Base-by-base conservation (phyloP, 495 filamentous ascomycete genomes). In the Hypoxylon rickii region DNA sequence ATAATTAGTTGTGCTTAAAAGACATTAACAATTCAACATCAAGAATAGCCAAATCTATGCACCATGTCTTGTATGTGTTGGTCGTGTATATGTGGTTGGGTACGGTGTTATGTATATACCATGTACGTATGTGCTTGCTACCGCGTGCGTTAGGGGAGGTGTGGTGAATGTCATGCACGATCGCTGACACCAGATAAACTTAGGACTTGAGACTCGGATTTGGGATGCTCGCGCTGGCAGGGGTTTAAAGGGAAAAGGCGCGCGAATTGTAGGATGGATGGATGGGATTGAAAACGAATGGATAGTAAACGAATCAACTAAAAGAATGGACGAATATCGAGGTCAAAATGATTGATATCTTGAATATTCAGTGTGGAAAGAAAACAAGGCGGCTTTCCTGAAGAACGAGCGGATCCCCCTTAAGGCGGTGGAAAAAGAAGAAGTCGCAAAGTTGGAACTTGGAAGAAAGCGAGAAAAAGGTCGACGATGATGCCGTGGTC, bases 321-420 rank as follows among this genome's bases (percentile, higher is more conserved):
- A 63, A 57, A 44, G 59, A 63, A 16, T 26, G 59, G 53, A 63
- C 48, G 53, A 57, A 57, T 54, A 53, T 58, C 59, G 50, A 63
- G 53, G 44, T 39, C 33, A 16, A 2, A 34, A 44, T 5, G 10
- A 7, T 53, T 53, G 48, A 57, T 53, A 62, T 56, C 11, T 43
- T 40, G 24, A 12, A 24, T 29, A 29, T 29, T 29, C 24, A 4
- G 24, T n/a, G n/a, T n/a, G n/a, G n/a, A 36, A 46, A 45, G 13
- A 42, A 40, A 34, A 42, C 47, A 52, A 50, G 40, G 18, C 44
- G 33, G 43, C 43, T 63, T 53, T 38, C 43, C 20, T 36, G 29
- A 47, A 53, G 43, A 63, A 53, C 32, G 52, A 63, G 34, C 53
- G 59, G 44, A 57, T 56, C 36, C 29, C 48, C 22, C 48, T 41